A percentile compares a stretch with the other conserved stretches of the same genome.
Conservation (phyloP, 495 filamentous ascomycete species). For the Penicillium diatomitis region DNA sequence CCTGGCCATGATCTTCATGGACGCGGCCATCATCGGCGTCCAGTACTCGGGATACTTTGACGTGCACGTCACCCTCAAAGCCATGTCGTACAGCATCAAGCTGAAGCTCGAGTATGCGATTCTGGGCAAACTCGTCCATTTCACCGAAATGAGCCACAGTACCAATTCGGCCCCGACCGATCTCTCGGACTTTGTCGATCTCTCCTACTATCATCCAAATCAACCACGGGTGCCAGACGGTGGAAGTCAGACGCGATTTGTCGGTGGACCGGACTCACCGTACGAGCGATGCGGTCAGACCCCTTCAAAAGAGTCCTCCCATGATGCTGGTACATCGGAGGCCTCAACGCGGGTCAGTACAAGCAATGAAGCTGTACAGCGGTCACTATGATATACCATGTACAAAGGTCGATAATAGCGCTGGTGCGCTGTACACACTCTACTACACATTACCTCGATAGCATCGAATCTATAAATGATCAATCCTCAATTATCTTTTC, state of each 20-base stretch:
- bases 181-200: constrained; percentile 22
- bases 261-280: constrained; percentile 1
- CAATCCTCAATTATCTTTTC: too few relatives aligned
- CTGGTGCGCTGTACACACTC: too few relatives aligned
- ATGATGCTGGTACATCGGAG: constrained; percentile 5
- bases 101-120: constrained; percentile 47
- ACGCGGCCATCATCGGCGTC: constrained; percentile 30
- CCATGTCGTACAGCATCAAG: constrained; percentile 46
- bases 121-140: constrained; percentile 35
- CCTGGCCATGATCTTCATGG: constrained; percentile 36
- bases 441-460: too few relatives aligned
- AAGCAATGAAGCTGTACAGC: not conserved
- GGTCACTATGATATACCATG: constrained; percentile 1
- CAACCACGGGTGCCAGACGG: constrained; percentile 6
- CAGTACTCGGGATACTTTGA: constrained; percentile 38
- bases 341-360: constrained; percentile 1
- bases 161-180: constrained; percentile 14
- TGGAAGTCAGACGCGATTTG: constrained; percentile 10
- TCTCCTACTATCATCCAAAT: constrained; percentile 9
- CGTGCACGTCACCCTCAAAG: constrained; percentile 43
- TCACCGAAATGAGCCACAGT: constrained; percentile 14
- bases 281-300: not conserved
- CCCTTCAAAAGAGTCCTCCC: constrained; percentile 10
- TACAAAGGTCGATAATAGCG: too few relatives aligned
- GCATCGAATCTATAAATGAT: too few relatives aligned